A percentile compares a stretch with the other conserved stretches of the same genome.
Conservation (phyloP, 352 stramenopile species). For the Phytopythium chamaehyphon region DNA sequence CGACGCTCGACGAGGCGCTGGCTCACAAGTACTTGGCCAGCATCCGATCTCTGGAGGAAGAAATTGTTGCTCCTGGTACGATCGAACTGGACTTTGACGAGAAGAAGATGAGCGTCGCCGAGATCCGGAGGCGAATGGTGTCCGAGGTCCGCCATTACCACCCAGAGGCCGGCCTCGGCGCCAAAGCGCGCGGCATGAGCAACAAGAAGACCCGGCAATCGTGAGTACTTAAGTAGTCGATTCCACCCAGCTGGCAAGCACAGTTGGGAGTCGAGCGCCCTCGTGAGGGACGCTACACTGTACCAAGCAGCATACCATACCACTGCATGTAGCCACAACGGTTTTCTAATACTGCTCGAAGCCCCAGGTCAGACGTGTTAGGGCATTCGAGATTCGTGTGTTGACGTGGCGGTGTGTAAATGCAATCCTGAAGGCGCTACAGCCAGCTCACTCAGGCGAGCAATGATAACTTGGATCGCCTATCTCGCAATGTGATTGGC, state of each 20-base stretch:
- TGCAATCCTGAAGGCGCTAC: too few species aligned
- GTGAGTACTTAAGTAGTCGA: background rate
- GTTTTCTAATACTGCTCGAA: too few species aligned
- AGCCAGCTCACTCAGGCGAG: too few species aligned
- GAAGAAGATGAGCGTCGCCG: slow-evolving; percentile 74
- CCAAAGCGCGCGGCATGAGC: slow-evolving; percentile 14
- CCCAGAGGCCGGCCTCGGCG: slow-evolving; percentile 24
- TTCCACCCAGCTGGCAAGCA: background rate
- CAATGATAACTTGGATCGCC: slow-evolving; percentile 7
- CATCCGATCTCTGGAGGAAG: slow-evolving; percentile 82
- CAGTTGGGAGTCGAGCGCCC: background rate
- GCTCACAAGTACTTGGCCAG: slow-evolving; percentile 83
- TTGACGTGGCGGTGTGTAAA: too few species aligned
- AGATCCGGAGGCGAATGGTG: slow-evolving; percentile 82
- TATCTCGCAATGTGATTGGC: slow-evolving; percentile 6
- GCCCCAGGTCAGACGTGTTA: too few species aligned
- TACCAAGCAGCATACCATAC: too few species aligned
- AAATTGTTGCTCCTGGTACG: slow-evolving; percentile 76
- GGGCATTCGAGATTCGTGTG: too few species aligned
- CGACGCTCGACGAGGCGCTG: slow-evolving; percentile 74
- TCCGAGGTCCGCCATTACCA: slow-evolving; percentile 80
- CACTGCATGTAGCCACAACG: too few species aligned
- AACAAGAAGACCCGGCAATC: slow-evolving; percentile 35
- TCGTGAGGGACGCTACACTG: too few species aligned
- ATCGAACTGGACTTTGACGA: slow-evolving; percentile 87